Evolutionary conservation across 2,329 filamentous ascomycete species (phyloP), one percentile per base, ranked within the genome.

Genomic region (Nectriaceae sp.): DNA sequence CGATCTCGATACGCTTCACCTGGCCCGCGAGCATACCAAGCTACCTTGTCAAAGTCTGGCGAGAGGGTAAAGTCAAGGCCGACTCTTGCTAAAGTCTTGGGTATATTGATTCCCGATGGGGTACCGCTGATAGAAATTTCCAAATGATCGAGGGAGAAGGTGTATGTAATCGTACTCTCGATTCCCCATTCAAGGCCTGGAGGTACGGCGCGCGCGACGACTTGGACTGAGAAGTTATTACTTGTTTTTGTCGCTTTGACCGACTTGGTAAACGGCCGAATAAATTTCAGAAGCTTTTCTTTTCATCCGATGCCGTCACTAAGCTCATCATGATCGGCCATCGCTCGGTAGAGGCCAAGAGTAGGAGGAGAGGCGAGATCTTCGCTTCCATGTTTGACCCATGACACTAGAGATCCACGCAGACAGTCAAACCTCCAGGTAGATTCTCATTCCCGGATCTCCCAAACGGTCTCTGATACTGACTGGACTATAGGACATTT

Each of bases 1-100:
- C 82, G 85, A 65, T 88, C 85, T 5, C 76, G 77, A 63, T 87
- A 88, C 6, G 75, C 78, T 65, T 88, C 84, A 10, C 80, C 82
- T 0, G 82, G 82, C 0, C 85, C 85, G 5, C 78, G 78, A 5
- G 84, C 85, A 50, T 81, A 80, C 83, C 84, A 88, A 8, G 69
- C 64, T 3, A 80, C 77, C 1, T 65, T 55, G 42, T 78, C 70
- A 20, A 84, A 44, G 29, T 71, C 64, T 31, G 26, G 26, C 4
- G 72, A 70, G 1, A 87, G 65, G 29, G 75, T 72, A 4, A 88
- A 59, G 43, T 83, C 75, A 3, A 88, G 69, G 0, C 86, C 86
- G 20, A 86, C 73, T 10, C 85, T 75, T 0, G 86, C 84, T 1
- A 89, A 65, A 29, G 33, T 37, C 79, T 78, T 4, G 67, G 66